phyloP scores from a whole-genome alignment of 1,284 basidiomycete genomes.

The Ganoderma lingzhi region DNA sequence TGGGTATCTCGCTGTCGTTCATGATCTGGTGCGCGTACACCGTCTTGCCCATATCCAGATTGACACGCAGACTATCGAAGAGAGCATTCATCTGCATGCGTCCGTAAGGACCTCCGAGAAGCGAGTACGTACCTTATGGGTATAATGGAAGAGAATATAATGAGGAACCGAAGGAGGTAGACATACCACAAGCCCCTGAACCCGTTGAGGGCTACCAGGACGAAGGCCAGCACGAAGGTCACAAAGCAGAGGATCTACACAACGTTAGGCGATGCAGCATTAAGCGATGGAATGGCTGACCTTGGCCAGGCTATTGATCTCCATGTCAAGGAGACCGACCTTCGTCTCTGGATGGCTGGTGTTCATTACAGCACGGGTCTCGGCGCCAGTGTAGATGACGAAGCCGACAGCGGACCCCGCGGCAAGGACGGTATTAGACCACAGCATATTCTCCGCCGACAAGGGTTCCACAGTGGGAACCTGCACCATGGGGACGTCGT shows the following conservation, averaged over 20 bases:
- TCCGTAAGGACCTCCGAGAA: not conserved
- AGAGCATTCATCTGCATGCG: not conserved
- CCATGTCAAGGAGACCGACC: slow-evolving; percentile 90
- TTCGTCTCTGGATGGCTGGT: slow-evolving; percentile 98
- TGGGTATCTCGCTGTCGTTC: slow-evolving; percentile 91
- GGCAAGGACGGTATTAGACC: slow-evolving; percentile 98
- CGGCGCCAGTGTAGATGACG: slow-evolving; percentile 93
- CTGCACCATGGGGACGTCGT: slow-evolving; percentile 63
- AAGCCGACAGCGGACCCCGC: slow-evolving; percentile 94
- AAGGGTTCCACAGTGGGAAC: slow-evolving; percentile 79
- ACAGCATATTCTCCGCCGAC: slow-evolving; percentile 94
- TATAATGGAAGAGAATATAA: slow-evolving; percentile 98
- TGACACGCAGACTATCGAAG: slow-evolving; percentile 85
- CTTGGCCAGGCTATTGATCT: slow-evolving; percentile 97
- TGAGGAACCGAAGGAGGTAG: slow-evolving; percentile 96
- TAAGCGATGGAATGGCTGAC: slow-evolving; percentile 48
- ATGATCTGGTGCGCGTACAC: slow-evolving; percentile 97
- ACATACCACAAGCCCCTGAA: slow-evolving; percentile 97
- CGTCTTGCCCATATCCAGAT: slow-evolving; percentile 99
- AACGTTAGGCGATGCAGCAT: slow-evolving; percentile 4
- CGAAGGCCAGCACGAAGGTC: slow-evolving; percentile 91
- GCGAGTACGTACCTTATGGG: slow-evolving; percentile 85
- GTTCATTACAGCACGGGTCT: slow-evolving; percentile 99
- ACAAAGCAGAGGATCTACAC: slow-evolving; percentile 91
- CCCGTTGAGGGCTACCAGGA: slow-evolving; percentile 95